These are phyloP conservation scores for Tulasnella sp. DNA, from an alignment of 768 basidiomycete species.

Conservation along the genomic window DNA sequence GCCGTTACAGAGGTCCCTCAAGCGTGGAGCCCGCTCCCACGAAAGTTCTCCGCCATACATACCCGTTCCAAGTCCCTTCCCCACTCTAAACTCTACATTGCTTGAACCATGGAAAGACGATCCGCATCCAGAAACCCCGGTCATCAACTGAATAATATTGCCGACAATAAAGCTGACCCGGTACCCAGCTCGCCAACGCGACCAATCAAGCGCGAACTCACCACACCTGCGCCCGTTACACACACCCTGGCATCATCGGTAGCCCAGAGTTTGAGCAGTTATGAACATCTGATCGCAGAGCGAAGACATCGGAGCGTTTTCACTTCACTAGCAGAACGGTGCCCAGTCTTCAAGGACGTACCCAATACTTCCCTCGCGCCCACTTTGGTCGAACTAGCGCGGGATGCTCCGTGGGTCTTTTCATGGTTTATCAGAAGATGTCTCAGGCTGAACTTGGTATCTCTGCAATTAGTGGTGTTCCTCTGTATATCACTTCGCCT, in stretches of 20 bases:
- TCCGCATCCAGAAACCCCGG: background rate
- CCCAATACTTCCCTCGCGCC: conserved; percentile 17
- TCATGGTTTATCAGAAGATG: background rate
- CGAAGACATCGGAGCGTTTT: background rate
- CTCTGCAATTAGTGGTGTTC: background rate
- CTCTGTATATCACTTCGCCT: background rate
- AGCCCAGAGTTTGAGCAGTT: conserved; percentile 11
- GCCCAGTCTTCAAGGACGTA: conserved; percentile 2
- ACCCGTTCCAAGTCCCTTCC: background rate
- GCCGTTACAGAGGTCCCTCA: background rate
- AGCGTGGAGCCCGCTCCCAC: background rate
- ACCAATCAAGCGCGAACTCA: background rate
- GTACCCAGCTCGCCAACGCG: background rate
- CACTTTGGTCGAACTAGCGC: background rate
- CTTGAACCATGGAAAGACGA: background rate
- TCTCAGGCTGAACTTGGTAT: background rate
- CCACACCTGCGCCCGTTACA: background rate
- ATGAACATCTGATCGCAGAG: background rate
- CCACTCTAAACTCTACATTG: background rate
- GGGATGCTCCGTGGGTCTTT: background rate
- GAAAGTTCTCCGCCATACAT: background rate
- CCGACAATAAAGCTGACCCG: background rate
- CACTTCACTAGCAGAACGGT: background rate
- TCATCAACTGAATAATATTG: background rate
- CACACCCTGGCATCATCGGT: background rate